Percentiles rank a stretch among this genome's conserved stretches.
phyloP scores from a whole-genome alignment of 306 rosid species.

The Trifolium pratense region DNA sequence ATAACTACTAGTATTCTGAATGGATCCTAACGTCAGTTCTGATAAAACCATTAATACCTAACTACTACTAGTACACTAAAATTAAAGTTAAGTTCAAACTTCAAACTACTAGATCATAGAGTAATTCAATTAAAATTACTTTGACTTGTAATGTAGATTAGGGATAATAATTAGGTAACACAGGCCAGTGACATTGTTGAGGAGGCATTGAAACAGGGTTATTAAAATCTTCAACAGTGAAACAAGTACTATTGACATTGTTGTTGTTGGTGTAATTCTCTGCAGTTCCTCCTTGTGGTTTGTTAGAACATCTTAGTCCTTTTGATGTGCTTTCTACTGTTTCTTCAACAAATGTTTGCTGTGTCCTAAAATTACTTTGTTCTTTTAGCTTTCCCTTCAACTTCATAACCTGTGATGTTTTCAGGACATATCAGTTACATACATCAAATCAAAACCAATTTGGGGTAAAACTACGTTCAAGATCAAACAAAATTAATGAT shows the following conservation, averaged over 20 bases:
- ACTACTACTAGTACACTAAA: constrained; percentile 13
- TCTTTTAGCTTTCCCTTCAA: constrained; percentile 66
- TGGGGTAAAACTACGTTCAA: constrained; percentile 9
- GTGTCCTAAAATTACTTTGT: constrained; percentile 51
- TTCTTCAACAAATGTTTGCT: constrained; percentile 60
- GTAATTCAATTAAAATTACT: background rate
- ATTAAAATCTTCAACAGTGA: constrained; percentile 63
- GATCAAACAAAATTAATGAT: background rate
- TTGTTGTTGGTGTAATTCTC: constrained; percentile 45
- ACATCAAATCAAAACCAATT: constrained; percentile 3
- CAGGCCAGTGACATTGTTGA: constrained; percentile 47
- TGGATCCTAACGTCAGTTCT: constrained; percentile 12
- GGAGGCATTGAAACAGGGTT: constrained; percentile 56
- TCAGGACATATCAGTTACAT: constrained; percentile 3
- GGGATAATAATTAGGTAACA: constrained; percentile 58
- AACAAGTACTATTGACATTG: constrained; percentile 7
- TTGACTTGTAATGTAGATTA: constrained; percentile 1
- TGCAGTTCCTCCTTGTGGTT: constrained; percentile 44
- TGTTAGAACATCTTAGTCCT: constrained; percentile 45
- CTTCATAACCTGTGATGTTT: constrained; percentile 60
- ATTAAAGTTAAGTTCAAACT: background rate
- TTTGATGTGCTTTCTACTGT: constrained; percentile 62
- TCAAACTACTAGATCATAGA: background rate
- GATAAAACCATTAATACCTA: background rate
- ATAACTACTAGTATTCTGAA: background rate